These are phyloP conservation scores for Candolleomyces aberdarensis DNA, from an alignment of 768 basidiomycete genomes.

Conservation along the genomic window DNA sequence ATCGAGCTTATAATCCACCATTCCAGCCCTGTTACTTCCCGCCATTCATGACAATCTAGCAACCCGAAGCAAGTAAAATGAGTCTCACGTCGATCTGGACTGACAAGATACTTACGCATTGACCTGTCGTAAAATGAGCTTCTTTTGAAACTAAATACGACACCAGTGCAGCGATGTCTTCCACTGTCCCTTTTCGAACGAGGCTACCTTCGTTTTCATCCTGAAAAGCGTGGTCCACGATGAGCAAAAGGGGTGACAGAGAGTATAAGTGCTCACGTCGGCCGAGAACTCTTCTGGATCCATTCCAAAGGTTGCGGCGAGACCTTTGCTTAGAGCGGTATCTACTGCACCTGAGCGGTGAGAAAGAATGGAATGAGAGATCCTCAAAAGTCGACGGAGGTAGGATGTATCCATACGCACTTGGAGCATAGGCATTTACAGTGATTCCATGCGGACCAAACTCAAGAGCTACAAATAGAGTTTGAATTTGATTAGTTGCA, in stretches of 20 bases:
- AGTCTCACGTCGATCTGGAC: no score
- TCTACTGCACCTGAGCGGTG: background rate
- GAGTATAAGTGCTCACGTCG: background rate
- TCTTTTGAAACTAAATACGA: slow-evolving; percentile 19
- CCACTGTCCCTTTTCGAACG: slow-evolving; percentile 3
- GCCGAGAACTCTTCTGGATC: background rate
- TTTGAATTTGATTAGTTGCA: background rate
- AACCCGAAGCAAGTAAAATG: no score
- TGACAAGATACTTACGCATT: no score
- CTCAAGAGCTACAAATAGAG: slow-evolving; percentile 27
- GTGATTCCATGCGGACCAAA: slow-evolving; percentile 35
- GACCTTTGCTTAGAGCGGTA: background rate
- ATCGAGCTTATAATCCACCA: no score
- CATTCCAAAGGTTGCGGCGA: background rate
- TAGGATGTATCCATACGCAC: slow-evolving; percentile 12
- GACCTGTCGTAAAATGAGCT: slow-evolving; percentile 17
- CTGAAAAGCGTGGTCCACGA: no score
- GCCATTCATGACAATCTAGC: no score
- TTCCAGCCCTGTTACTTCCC: no score
- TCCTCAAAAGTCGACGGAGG: background rate
- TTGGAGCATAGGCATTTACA: slow-evolving; percentile 41
- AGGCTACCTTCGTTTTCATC: no score
- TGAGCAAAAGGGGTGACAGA: no score
- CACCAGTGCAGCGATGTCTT: slow-evolving; percentile 16
- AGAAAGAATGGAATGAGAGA: background rate